These are phyloP conservation scores for Parasarocladium wereldwijsianum DNA, from an alignment of 2,329 filamentous ascomycete species.

Conservation along the genomic window DNA sequence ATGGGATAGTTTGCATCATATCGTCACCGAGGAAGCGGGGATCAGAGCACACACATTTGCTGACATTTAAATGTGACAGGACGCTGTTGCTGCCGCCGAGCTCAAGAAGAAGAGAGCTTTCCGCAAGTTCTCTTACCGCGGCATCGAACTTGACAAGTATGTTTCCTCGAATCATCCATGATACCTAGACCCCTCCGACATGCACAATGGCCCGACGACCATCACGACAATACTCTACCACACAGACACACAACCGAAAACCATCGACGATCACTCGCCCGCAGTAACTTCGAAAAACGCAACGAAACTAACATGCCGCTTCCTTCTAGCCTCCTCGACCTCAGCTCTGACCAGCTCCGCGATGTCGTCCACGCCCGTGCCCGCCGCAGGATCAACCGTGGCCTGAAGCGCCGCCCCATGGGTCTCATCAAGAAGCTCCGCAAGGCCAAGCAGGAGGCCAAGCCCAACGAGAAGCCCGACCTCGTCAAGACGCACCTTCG, in stretches of 20 bases:
- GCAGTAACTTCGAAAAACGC: not conserved
- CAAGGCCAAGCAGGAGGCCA: slow-evolving; percentile 97
- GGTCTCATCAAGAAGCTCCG: slow-evolving; percentile 99
- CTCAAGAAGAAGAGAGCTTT: slow-evolving; percentile 99
- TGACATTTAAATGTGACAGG: slow-evolving; percentile 37
- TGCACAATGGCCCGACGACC: not conserved
- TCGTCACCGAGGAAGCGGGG: not conserved
- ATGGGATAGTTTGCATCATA: not conserved
- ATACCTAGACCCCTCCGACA: slow-evolving; percentile 5
- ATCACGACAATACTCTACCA: not conserved
- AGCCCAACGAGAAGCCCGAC: slow-evolving; percentile 99
- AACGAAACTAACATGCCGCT: slow-evolving; percentile 3
- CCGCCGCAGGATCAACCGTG: slow-evolving; percentile 97
- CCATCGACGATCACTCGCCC: not conserved
- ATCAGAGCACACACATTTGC: slow-evolving; percentile 10
- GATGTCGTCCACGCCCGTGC: slow-evolving; percentile 99
- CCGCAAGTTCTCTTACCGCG: slow-evolving; percentile 99
- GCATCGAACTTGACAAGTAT: slow-evolving; percentile 98
- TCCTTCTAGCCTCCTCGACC: slow-evolving; percentile 75
- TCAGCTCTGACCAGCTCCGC: slow-evolving; percentile 94
- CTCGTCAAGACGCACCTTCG: slow-evolving; percentile 98
- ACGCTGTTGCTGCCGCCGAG: slow-evolving; percentile 96
- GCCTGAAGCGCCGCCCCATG: slow-evolving; percentile 99
- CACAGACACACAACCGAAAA: slow-evolving; percentile 1
- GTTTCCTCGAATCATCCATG: slow-evolving; percentile 25